Evolutionary conservation across 495 filamentous ascomycete genomes (phyloP).

Genomic region (Podospora bellae-mahoneyi): DNA sequence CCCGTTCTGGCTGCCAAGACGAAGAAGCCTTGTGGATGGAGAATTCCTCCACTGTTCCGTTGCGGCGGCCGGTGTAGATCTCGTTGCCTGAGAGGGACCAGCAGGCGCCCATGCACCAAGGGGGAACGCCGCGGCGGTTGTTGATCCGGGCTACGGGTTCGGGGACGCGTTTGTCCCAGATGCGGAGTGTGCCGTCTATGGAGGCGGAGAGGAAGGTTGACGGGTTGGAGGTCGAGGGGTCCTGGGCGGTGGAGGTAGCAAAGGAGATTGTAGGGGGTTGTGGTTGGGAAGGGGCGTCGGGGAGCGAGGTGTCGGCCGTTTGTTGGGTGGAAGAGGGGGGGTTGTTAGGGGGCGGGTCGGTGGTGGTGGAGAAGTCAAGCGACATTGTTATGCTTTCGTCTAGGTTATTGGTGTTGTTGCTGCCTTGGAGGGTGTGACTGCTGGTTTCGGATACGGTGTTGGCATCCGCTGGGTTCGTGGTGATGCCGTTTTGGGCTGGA

Average conservation of each 20-base stretch:
- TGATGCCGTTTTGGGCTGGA: conserved; percentile 16
- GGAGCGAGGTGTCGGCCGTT: neutral
- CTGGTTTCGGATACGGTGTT: conserved; percentile 8
- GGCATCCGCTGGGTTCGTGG: conserved; percentile 15
- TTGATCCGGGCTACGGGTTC: conserved; percentile 74
- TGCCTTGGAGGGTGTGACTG: conserved; percentile 13
- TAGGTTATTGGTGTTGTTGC: conserved; percentile 11
- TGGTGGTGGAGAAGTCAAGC: conserved; percentile 20
- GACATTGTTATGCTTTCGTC: neutral
- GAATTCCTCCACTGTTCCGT: conserved; percentile 93
- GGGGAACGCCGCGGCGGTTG: conserved; percentile 68
- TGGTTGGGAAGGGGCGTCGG: conserved; percentile 4
- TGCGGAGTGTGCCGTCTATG: conserved; percentile 79
- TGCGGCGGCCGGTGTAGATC: conserved; percentile 89
- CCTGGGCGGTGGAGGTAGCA: conserved; percentile 21
- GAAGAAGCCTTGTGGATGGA: conserved; percentile 75
- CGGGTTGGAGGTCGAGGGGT: conserved; percentile 40
- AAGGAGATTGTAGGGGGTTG: conserved; percentile 33
- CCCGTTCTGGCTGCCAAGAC: conserved; percentile 62
- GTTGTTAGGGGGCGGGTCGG: neutral
- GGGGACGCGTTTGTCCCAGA: conserved; percentile 84
- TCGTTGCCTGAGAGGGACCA: conserved; percentile 96
- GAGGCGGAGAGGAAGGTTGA: conserved; percentile 82
- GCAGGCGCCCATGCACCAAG: conserved; percentile 98
- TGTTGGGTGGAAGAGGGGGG: neutral